A percentile compares a stretch with the other conserved stretches of the same genome.
Evolutionary conservation across 768 basidiomycete genomes (phyloP).

Genomic region (Rhodotorula toruloides): DNA sequence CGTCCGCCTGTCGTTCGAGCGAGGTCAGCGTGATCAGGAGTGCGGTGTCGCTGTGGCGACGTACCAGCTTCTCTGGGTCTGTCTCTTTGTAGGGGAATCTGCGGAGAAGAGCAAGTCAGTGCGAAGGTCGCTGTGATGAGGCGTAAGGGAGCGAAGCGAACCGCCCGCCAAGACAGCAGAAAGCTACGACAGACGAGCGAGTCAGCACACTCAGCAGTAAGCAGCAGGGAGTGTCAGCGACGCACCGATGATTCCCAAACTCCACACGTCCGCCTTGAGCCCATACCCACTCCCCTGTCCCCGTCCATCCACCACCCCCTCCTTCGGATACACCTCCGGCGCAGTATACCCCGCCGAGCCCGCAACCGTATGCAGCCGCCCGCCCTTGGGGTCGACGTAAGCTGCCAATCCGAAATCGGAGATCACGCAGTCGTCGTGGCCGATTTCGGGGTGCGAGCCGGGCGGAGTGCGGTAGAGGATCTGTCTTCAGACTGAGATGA

Average conservation of each 20-base stretch:
- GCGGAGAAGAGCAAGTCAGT: conserved; percentile 9
- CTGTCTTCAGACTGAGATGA: not conserved
- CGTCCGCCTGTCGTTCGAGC: conserved; percentile 11
- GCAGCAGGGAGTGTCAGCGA: not conserved
- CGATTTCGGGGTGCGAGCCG: conserved; percentile 24
- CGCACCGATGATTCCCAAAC: conserved; percentile 30
- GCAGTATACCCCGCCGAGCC: conserved; percentile 34
- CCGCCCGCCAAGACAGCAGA: not conserved
- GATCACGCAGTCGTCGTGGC: conserved; percentile 37
- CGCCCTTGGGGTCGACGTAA: conserved; percentile 19
- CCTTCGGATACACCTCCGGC: conserved; percentile 32
- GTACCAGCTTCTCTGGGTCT: conserved; percentile 23
- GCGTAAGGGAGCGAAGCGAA: not conserved
- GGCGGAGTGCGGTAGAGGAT: conserved; percentile 38
- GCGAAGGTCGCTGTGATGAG: not conserved
- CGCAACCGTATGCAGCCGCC: conserved; percentile 16
- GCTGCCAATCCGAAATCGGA: conserved; percentile 38
- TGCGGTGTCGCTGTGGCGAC: not conserved
- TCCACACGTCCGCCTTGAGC: conserved; percentile 34
- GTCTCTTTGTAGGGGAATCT: conserved; percentile 36
- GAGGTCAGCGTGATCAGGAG: too few relatives aligned
- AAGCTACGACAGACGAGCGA: not conserved
- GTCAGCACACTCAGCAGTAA: not conserved
- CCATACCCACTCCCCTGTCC: conserved; percentile 22
- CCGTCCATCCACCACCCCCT: conserved; percentile 12